Evolutionary conservation across 2,329 filamentous ascomycete species (phyloP), one percentile per base, ranked within the genome.

Genomic region (Colletotrichum costaricense): DNA sequence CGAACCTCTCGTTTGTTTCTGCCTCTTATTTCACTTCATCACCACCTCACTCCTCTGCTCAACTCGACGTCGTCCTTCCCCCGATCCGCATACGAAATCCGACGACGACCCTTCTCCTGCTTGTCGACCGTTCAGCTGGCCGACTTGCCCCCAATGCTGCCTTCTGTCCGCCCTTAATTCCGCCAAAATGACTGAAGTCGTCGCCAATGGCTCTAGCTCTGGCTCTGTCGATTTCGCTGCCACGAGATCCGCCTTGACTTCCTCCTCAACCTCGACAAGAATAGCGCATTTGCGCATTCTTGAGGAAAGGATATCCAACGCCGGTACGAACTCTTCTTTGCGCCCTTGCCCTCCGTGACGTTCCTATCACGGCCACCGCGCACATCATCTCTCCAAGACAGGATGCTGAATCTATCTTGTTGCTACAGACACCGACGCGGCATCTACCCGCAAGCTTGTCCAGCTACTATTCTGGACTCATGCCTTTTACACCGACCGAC

Each of bases 401-500:
- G 28, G 16, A 58, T 63, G 60, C 69, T 75, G 30, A 76, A 69
- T 22, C 28, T n/a, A 42, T 49, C 35, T 73, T 57, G 38, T 26
- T 49, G 19, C 69, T 75, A 54, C 76, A 88, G 88, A 84, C 73
- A 81, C 88, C 78, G 85, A 88, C 71, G 80, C 83, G 81, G 81
- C 86, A 58, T 82, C 88, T 65, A 83, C 90, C 68, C 83, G 87
- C 63, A 81, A 83, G 72, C 82, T 97, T 65, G 85, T 97, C 75
- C 88, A 91, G 74, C 86, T 95, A 42, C 90, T 99, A 38, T 96
- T 98, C 84, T 91, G 91, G 81, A 98, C 95, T 64, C 95, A 98
- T 80, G 90, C 94, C 74, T 91, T 93, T 77, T 99, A 98, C 83
- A 86, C 92, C 82, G 97, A 99, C 84, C 92, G 95, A 78, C 86